A percentile compares a stretch with the other conserved stretches of the same genome.
Conservation (phyloP, 78 protist genomes). For the Guillardia theta region DNA sequence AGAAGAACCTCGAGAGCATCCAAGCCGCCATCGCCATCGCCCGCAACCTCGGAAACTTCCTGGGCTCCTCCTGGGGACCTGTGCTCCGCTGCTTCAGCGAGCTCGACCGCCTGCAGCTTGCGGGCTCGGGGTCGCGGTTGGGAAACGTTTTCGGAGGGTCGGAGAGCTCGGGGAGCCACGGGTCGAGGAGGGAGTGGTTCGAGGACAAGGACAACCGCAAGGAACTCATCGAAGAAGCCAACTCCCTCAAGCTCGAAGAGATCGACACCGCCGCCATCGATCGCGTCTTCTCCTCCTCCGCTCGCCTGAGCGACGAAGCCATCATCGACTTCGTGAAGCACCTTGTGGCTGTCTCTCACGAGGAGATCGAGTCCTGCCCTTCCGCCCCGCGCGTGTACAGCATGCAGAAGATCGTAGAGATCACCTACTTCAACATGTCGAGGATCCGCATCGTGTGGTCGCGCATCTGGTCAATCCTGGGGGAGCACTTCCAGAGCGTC, state of each 20-base stretch:
- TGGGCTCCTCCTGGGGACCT: conserved; percentile 79
- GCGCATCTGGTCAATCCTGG: conserved; percentile 82
- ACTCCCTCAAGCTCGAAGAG: not conserved
- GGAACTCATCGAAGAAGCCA: not conserved
- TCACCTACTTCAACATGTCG: conserved; percentile 87
- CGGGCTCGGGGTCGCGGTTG: not conserved
- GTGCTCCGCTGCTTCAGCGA: conserved; percentile 19
- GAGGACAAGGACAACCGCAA: not conserved
- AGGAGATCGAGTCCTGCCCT: conserved; percentile 69
- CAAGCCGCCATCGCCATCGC: conserved; percentile 78
- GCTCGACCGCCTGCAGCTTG: conserved; percentile 46
- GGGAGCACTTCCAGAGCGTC: conserved; percentile 72
- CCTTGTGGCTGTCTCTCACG: conserved; percentile 74
- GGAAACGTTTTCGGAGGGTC: no score
- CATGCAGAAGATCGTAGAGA: conserved; percentile 79
- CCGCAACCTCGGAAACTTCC: conserved; percentile 78
- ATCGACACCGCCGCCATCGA: not conserved
- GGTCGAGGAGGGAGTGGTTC: not conserved
- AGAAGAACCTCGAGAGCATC: conserved; percentile 81
- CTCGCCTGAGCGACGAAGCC: conserved; percentile 59
- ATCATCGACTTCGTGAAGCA: conserved; percentile 81
- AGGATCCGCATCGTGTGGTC: conserved; percentile 93
- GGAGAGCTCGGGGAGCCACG: not conserved
- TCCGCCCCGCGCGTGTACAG: conserved; percentile 79
- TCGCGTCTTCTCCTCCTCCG: not conserved